Percentiles rank a stretch among this genome's conserved stretches.
Evolutionary conservation across 164 flowering plant species (phyloP).

Genomic region (Vitis rotundifolia): DNA sequence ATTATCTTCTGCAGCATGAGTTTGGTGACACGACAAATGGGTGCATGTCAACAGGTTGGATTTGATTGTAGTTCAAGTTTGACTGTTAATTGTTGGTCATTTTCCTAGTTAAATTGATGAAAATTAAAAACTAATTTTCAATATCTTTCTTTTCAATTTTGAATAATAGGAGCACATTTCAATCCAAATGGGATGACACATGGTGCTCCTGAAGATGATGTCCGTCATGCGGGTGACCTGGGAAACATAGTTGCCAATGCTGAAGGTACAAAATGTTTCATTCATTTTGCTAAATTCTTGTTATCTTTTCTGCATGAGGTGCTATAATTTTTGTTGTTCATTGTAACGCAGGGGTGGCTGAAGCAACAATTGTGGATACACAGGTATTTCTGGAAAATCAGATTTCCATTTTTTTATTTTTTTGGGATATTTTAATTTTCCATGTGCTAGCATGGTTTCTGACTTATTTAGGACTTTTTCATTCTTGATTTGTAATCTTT

Average conservation of each 20-base stretch:
- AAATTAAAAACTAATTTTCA: neutral
- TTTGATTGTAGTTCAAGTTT: slow-evolving; percentile 1
- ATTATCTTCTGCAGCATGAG: slow-evolving; percentile 64
- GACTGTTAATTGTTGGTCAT: neutral
- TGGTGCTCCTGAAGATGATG: slow-evolving; percentile 91
- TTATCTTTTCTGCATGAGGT: neutral
- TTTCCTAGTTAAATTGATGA: neutral
- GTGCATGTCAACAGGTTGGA: slow-evolving; percentile 87
- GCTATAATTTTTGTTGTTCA: neutral
- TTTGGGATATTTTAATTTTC: neutral
- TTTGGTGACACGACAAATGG: slow-evolving; percentile 94
- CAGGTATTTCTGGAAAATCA: slow-evolving; percentile 50
- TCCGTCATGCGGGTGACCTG: slow-evolving; percentile 99
- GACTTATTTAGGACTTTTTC: neutral
- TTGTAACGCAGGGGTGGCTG: slow-evolving; percentile 76
- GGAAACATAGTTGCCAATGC: slow-evolving; percentile 97
- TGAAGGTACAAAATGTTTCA: slow-evolving; percentile 52
- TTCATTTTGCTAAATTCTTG: slow-evolving; percentile 4
- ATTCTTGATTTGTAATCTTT: neutral
- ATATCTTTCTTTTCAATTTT: neutral
- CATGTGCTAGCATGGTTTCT: neutral
- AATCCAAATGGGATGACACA: slow-evolving; percentile 83
- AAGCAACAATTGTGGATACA: slow-evolving; percentile 79
- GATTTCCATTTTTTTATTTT: neutral
- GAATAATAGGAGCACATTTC: slow-evolving; percentile 69